Evolutionary conservation across 2,329 filamentous ascomycete genomes (phyloP).

Genomic region (Salinomyces thailandicus): DNA sequence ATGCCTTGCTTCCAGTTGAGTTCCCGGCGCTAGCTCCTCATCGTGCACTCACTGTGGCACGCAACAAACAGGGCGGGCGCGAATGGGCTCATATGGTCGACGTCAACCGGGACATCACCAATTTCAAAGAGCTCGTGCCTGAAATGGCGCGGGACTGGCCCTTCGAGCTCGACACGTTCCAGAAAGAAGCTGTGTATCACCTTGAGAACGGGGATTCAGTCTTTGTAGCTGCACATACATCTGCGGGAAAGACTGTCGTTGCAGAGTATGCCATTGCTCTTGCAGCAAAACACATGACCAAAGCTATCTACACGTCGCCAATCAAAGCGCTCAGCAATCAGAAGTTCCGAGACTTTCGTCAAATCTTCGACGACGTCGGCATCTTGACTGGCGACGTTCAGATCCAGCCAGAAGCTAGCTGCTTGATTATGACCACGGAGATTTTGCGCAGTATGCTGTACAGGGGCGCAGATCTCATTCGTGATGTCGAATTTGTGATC

Average conservation of each 20-base stretch:
- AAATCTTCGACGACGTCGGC: constrained; percentile 86
- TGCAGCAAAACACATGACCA: constrained; percentile 97
- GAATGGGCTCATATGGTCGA: constrained; percentile 99
- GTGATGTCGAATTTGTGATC: constrained; percentile 96
- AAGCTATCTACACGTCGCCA: constrained; percentile 96
- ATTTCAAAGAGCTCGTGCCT: constrained; percentile 85
- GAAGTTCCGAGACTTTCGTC: constrained; percentile 91
- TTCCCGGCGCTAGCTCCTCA: constrained; percentile 85
- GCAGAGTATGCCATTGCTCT: constrained; percentile 96
- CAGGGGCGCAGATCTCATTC: constrained; percentile 84
- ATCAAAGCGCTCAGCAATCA: constrained; percentile 98
- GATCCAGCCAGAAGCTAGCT: constrained; percentile 94
- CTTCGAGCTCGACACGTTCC: constrained; percentile 94
- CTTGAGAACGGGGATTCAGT: constrained; percentile 94
- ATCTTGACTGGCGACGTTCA: constrained; percentile 97
- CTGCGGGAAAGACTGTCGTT: constrained; percentile 94
- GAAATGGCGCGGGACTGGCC: constrained; percentile 96
- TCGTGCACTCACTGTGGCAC: constrained; percentile 60
- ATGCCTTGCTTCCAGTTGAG: constrained; percentile 79
- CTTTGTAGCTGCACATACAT: constrained; percentile 95
- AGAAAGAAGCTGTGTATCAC: constrained; percentile 97
- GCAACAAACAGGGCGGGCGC: constrained; percentile 61
- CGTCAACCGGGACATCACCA: constrained; percentile 83
- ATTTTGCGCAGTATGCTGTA: constrained; percentile 98
- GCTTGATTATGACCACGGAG: constrained; percentile 98